These are phyloP conservation scores for Candida boleticola DNA, from an alignment of 805 yeast genomes.

Conservation along the genomic window DNA sequence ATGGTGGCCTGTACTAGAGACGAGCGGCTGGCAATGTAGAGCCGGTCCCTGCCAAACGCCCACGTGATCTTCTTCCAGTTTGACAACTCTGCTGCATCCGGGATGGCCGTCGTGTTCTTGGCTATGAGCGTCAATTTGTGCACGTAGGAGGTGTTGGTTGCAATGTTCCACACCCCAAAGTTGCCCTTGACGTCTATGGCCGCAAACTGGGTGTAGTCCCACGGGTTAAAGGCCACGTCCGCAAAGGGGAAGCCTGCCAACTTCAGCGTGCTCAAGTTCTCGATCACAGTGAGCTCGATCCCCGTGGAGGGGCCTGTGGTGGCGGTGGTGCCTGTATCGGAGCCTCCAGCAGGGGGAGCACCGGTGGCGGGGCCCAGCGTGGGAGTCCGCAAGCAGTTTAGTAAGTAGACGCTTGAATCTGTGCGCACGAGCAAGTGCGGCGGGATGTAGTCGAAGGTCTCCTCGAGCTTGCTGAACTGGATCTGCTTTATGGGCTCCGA, in stretches of 20 bases:
- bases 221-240: constrained; percentile 46
- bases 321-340: too few species aligned
- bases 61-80: constrained; percentile 53
- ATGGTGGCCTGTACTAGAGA: constrained; percentile 25
- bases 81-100: constrained; percentile 53
- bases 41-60: constrained; percentile 28
- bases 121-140: neutral
- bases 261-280: constrained; percentile 17
- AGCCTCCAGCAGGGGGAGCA: neutral
- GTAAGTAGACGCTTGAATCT: constrained; percentile 25
- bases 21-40: constrained; percentile 42
- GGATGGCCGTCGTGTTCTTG: constrained; percentile 16
- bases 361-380: neutral
- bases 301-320: constrained; percentile 1
- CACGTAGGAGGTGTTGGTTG: neutral
- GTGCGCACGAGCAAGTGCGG: constrained; percentile 39
- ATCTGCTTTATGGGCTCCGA: constrained; percentile 42
- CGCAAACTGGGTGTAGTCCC: constrained; percentile 35
- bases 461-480: constrained; percentile 22
- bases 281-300: constrained; percentile 8
- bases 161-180: constrained; percentile 41
- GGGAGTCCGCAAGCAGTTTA: constrained; percentile 21
- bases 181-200: constrained; percentile 54
- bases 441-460: constrained; percentile 18
- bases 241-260: constrained; percentile 38